phyloP scores from a whole-genome alignment of 129 eudicot genomes.

The Chrysanthemum lavandulifolium region DNA sequence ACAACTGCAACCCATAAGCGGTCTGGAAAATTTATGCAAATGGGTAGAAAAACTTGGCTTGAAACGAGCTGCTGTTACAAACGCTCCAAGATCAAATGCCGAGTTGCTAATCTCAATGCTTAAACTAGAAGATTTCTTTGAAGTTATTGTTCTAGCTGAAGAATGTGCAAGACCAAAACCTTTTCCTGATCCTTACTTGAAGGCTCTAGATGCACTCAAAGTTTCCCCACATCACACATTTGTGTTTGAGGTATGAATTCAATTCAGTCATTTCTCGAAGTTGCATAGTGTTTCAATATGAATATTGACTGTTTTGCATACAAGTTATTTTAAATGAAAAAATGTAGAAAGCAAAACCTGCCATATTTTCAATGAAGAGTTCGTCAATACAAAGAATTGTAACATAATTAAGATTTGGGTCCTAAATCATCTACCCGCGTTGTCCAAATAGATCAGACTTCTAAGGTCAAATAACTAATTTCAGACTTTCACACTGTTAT shows the following conservation, averaged over 20 bases:
- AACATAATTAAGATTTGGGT: too few relatives aligned
- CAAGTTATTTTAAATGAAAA: background rate
- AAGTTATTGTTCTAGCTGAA: conserved; percentile 59
- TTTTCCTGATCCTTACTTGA: conserved; percentile 84
- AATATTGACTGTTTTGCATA: background rate
- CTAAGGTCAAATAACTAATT: too few relatives aligned
- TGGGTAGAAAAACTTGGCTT: conserved; percentile 83
- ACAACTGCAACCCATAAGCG: conserved; percentile 56
- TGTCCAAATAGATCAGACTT: too few relatives aligned
- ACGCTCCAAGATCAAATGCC: conserved; percentile 83
- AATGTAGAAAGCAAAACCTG: too few relatives aligned
- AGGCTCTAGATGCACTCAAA: conserved; percentile 60
- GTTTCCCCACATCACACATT: conserved; percentile 68
- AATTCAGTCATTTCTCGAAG: background rate
- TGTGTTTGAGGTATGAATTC: conserved; percentile 69
- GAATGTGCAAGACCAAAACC: conserved; percentile 93
- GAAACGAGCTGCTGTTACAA: conserved; percentile 95
- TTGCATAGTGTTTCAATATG: background rate
- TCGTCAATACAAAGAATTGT: background rate
- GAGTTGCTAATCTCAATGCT: conserved; percentile 64
- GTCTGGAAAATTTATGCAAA: conserved; percentile 63
- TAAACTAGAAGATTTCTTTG: conserved; percentile 67
- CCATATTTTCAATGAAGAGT: background rate
- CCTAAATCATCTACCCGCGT: too few relatives aligned
- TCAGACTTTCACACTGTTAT: too few relatives aligned